Evolutionary conservation across 2,329 filamentous ascomycete species (phyloP), one percentile per base, ranked within the genome.

Genomic region (Fusarium nodosum): DNA sequence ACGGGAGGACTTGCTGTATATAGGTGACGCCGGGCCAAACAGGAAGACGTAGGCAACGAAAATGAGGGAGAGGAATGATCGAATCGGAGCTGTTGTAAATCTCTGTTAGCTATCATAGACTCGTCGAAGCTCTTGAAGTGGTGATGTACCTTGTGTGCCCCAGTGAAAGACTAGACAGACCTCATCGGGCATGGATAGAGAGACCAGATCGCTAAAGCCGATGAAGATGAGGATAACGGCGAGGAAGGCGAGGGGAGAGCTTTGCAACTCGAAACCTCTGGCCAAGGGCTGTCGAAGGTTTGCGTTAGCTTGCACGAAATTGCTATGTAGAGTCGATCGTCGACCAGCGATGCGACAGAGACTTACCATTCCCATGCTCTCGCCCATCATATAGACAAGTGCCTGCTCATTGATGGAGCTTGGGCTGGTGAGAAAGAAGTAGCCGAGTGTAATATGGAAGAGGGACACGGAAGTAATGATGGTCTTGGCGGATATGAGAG

Each of bases 371-470:
- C 90, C 88, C 89, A 97, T 92, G 55, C 92, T 89, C 79, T 97
- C 91, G 56, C 93, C 93, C 28, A 97, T 82, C 31, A 97, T 86
- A 72, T 89, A 93, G 48, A 97, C 92, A 24, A 97, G 79, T 54
- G 91, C 89, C 75, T 97, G 93, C 76, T 95, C 91, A 50, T 92
- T 89, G 74, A 97, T 85, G 44, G 87, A 85, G 65, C 83, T 82
- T 8, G 94, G 94, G 61, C 86, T 90, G 42, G 88, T 91, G 74
- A 97, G 85, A 82, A 97, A 91, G 83, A 96, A 93, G 80, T 91
- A 94, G 74, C 90, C 93, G 50, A 96, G 84, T 8, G 92, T 93
- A 69, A 97, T 80, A 81, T 97, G 93, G 83, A 96, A 93, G 77
- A 97, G 87, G 72, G 91, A 92, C 72, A 97, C 83, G 54, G 89